phyloP scores from a whole-genome alignment of 768 basidiomycete species.

The Tricholoma sp. region DNA sequence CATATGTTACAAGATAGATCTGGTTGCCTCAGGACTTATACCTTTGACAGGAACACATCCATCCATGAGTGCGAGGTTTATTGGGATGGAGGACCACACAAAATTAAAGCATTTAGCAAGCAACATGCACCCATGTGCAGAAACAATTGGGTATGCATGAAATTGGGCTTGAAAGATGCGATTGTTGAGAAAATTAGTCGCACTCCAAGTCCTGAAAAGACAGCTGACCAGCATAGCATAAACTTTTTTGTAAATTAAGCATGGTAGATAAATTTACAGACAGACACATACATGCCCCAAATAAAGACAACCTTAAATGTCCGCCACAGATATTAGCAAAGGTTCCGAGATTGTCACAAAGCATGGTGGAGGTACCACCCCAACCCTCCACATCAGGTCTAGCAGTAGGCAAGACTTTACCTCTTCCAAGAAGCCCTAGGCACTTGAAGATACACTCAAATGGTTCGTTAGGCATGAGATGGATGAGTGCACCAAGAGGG shows the following conservation, averaged over 20 bases:
- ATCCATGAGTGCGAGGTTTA: neutral
- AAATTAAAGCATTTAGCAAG: neutral
- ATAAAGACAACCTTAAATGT: too few relatives aligned
- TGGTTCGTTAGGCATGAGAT: too few relatives aligned
- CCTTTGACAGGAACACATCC: neutral
- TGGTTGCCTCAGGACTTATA: neutral
- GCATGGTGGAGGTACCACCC: too few relatives aligned
- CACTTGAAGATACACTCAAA: too few relatives aligned
- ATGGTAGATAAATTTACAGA: too few relatives aligned
- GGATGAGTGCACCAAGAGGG: too few relatives aligned
- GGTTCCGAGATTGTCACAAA: too few relatives aligned
- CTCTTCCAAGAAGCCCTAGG: too few relatives aligned
- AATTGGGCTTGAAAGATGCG: neutral
- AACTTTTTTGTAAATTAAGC: neutral
- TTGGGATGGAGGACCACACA: neutral
- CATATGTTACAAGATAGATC: constrained; percentile 1
- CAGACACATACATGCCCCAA: too few relatives aligned
- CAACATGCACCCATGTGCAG: neutral
- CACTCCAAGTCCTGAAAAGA: neutral
- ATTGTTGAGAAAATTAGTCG: neutral
- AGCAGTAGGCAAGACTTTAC: too few relatives aligned
- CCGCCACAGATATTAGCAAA: too few relatives aligned
- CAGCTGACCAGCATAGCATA: neutral
- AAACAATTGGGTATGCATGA: neutral
- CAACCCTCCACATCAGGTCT: too few relatives aligned